phyloP scores from a whole-genome alignment of 2,329 filamentous ascomycete genomes.

The Exophiala dermatitidis region DNA sequence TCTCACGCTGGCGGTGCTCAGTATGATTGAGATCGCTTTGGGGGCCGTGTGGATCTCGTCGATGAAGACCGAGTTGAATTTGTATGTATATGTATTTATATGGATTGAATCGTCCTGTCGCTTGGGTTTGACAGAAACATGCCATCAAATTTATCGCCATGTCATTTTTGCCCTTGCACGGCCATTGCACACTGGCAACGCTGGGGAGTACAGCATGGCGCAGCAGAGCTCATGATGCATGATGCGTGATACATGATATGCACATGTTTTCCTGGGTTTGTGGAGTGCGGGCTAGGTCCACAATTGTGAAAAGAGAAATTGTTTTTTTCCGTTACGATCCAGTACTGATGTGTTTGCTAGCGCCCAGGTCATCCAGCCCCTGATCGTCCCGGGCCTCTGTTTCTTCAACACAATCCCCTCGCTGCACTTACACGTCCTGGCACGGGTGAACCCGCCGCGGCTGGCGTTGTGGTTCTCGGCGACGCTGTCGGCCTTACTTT shows the following conservation, averaged over 20 bases:
- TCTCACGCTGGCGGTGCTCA: slow-evolving; percentile 17
- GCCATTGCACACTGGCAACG: too few relatives aligned
- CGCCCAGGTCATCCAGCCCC: slow-evolving; percentile 24
- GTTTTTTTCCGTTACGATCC: neutral
- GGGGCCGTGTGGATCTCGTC: slow-evolving; percentile 23
- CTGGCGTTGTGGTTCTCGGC: slow-evolving; percentile 22
- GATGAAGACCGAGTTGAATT: slow-evolving; percentile 19
- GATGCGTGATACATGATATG: too few relatives aligned
- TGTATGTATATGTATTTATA: slow-evolving; percentile 9
- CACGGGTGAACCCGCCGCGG: slow-evolving; percentile 22
- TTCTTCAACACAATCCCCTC: slow-evolving; percentile 27
- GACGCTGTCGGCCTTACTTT: slow-evolving; percentile 13
- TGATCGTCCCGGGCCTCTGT: slow-evolving; percentile 23
- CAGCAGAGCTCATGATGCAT: too few relatives aligned
- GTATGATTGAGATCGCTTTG: slow-evolving; percentile 24
- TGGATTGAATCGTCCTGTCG: too few relatives aligned
- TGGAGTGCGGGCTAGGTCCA: too few relatives aligned
- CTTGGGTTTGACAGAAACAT: too few relatives aligned
- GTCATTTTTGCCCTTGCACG: too few relatives aligned
- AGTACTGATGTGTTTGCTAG: neutral
- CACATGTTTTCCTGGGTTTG: too few relatives aligned
- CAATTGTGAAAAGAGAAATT: too few relatives aligned
- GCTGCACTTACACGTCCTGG: slow-evolving; percentile 24
- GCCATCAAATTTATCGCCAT: too few relatives aligned
- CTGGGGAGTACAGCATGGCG: too few relatives aligned